A percentile compares a stretch with the other conserved stretches of the same genome.
Evolutionary conservation across 1,139 yeast genomes (phyloP).

Genomic region (Suhomyces taliae): DNA sequence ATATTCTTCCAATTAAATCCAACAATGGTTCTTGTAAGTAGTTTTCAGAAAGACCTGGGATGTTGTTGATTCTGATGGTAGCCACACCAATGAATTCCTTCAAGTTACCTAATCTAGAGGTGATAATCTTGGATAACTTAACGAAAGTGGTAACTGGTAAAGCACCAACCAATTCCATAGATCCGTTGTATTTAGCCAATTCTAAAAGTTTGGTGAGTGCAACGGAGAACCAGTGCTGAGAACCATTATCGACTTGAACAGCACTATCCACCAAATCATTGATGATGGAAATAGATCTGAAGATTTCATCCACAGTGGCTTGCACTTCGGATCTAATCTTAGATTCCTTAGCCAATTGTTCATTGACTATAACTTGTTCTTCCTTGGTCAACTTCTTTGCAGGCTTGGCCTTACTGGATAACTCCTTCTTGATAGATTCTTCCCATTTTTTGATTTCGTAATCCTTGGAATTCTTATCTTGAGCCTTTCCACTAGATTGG

Average conservation of each 20-base stretch:
- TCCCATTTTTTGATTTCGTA: conserved; percentile 92
- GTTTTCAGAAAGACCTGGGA: conserved; percentile 39
- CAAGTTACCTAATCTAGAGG: conserved; percentile 52
- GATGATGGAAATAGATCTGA: conserved; percentile 54
- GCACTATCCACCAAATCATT: conserved; percentile 54
- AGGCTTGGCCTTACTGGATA: conserved; percentile 53
- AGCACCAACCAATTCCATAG: conserved; percentile 42
- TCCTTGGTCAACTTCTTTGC: conserved; percentile 69
- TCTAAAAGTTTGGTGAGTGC: conserved; percentile 51
- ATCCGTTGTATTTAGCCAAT: conserved; percentile 35
- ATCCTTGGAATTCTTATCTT: conserved; percentile 69
- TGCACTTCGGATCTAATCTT: conserved; percentile 51
- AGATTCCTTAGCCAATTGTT: conserved; percentile 63
- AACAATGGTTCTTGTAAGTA: conserved; percentile 52
- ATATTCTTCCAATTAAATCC: conserved; percentile 59
- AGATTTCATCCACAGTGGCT: conserved; percentile 34
- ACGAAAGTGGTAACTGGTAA: conserved; percentile 41
- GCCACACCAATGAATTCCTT: conserved; percentile 65
- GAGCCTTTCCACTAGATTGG: conserved; percentile 39
- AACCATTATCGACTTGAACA: conserved; percentile 63
- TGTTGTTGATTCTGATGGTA: conserved; percentile 53
- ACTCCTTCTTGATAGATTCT: conserved; percentile 71
- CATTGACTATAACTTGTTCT: conserved; percentile 61
- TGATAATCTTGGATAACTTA: conserved; percentile 40
- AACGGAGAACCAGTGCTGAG: conserved; percentile 67